These are phyloP conservation scores for Alectoria sarmentosa DNA, from an alignment of 495 filamentous ascomycete species.

Conservation along the genomic window DNA sequence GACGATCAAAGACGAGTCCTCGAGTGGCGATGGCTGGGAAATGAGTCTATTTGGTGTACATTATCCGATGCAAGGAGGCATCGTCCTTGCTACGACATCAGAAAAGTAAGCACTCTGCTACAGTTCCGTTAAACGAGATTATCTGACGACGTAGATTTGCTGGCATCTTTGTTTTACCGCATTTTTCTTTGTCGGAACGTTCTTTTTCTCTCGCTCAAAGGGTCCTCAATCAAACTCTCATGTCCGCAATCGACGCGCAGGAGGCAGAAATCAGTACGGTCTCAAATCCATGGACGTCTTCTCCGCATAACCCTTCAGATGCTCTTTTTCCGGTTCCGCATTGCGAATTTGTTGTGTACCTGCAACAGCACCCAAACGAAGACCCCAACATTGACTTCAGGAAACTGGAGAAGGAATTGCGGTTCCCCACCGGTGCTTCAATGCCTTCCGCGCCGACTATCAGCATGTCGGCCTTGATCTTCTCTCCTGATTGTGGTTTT, in stretches of 20 bases:
- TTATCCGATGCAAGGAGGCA: conserved; percentile 65
- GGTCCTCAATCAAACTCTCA: conserved; percentile 64
- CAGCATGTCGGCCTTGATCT: conserved; percentile 76
- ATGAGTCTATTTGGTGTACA: conserved; percentile 75
- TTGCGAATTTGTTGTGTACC: conserved; percentile 83
- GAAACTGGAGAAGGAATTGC: conserved; percentile 75
- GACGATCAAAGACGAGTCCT: conserved; percentile 61
- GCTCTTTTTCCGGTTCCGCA: conserved; percentile 56
- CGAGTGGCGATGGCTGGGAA: conserved; percentile 63
- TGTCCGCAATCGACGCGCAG: conserved; percentile 55
- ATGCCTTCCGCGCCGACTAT: conserved; percentile 59
- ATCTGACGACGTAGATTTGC: conserved; percentile 43
- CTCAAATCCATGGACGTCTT: conserved; percentile 60
- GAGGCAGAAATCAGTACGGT: conserved; percentile 40
- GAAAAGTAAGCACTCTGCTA: conserved; percentile 47
- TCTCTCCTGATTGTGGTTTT: conserved; percentile 90
- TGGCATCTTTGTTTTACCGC: conserved; percentile 81
- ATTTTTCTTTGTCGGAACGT: conserved; percentile 61
- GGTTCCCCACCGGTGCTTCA: conserved; percentile 76
- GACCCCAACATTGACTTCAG: conserved; percentile 42
- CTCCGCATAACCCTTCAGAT: conserved; percentile 48
- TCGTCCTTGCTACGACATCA: conserved; percentile 78
- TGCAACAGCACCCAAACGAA: conserved; percentile 65
- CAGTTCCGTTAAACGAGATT: neutral
- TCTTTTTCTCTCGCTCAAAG: conserved; percentile 59